Percentiles rank a stretch among this genome's conserved stretches.
phyloP scores from a whole-genome alignment of 768 basidiomycete genomes.

The Mrakia gelida region DNA sequence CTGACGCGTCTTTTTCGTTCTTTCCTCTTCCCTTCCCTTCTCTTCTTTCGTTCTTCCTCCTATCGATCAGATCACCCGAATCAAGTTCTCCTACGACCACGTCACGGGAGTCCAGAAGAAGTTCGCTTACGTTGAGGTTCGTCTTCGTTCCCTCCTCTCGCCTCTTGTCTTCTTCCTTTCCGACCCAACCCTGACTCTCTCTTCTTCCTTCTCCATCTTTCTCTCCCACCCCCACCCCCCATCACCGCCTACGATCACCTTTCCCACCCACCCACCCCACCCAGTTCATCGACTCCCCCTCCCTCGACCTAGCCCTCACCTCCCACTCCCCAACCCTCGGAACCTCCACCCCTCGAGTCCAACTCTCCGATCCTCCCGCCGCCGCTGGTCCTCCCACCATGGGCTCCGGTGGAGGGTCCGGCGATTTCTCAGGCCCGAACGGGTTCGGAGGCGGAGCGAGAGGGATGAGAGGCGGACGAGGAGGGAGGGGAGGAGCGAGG shows the following conservation, averaged over 20 bases:
- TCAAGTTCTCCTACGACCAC: conserved; percentile 24
- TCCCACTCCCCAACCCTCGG: not conserved
- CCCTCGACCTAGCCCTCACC: conserved; percentile 12
- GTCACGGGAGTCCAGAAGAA: conserved; percentile 9
- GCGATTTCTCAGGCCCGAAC: not conserved
- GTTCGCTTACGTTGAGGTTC: conserved; percentile 27
- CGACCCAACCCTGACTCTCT: not conserved
- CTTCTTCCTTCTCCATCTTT: not conserved
- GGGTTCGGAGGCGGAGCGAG: not conserved
- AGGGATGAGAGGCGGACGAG: conserved; percentile 10
- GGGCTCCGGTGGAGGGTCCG: not conserved
- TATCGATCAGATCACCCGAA: not conserved
- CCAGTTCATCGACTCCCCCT: conserved; percentile 26
- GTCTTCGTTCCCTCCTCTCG: not conserved
- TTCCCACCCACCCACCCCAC: no score
- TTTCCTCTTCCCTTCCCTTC: not conserved
- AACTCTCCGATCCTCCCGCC: not conserved
- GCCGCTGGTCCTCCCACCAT: not conserved
- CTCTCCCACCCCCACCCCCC: no score
- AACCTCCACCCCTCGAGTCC: conserved; percentile 8
- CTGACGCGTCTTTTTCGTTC: not conserved
- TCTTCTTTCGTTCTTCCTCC: not conserved
- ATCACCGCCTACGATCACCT: no score
- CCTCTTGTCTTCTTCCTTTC: not conserved
- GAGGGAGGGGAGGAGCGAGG: conserved; percentile 9